Conservation (phyloP, 768 basidiomycete genomes). For the Hysterangium stoloniferum region DNA sequence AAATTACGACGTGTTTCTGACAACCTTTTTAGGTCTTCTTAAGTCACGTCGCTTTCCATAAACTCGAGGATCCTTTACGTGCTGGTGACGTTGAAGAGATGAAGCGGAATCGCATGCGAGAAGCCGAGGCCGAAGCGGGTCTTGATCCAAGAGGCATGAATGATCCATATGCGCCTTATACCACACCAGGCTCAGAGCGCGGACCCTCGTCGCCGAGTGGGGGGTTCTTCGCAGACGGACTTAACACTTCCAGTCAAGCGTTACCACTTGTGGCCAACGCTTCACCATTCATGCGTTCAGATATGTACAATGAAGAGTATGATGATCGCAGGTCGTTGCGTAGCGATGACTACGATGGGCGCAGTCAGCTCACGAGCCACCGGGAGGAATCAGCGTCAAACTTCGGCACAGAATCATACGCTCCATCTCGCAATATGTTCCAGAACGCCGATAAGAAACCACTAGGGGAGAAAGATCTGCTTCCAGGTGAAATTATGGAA, state of each 20-base stretch:
- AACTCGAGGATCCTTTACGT: slow-evolving; percentile 81
- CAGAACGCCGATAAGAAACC: slow-evolving; percentile 70
- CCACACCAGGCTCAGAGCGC: slow-evolving; percentile 41
- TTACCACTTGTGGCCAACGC: slow-evolving; percentile 81
- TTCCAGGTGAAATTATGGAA: slow-evolving; percentile 80
- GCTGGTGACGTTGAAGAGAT: slow-evolving; percentile 79
- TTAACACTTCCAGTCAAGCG: slow-evolving; percentile 56
- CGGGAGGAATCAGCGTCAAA: slow-evolving; percentile 74
- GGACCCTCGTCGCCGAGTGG: not conserved
- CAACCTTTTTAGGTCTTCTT: slow-evolving; percentile 76
- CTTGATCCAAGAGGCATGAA: slow-evolving; percentile 45
- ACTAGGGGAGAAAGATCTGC: slow-evolving; percentile 68
- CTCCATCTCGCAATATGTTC: slow-evolving; percentile 95
- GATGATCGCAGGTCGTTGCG: slow-evolving; percentile 68
- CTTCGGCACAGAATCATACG: slow-evolving; percentile 88
- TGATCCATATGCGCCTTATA: slow-evolving; percentile 78
- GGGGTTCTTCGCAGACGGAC: slow-evolving; percentile 33
- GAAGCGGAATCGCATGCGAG: slow-evolving; percentile 69
- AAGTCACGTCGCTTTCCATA: slow-evolving; percentile 77
- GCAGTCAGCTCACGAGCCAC: slow-evolving; percentile 69
- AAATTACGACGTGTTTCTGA: not conserved
- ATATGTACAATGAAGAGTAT: slow-evolving; percentile 69
- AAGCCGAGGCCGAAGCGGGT: slow-evolving; percentile 67
- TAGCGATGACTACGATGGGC: slow-evolving; percentile 74
- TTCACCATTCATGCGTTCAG: slow-evolving; percentile 73